A percentile compares a stretch with the other conserved stretches of the same genome.
Conservation (phyloP, 2,329 filamentous ascomycete species). For the Hirsutella minnesotensis region DNA sequence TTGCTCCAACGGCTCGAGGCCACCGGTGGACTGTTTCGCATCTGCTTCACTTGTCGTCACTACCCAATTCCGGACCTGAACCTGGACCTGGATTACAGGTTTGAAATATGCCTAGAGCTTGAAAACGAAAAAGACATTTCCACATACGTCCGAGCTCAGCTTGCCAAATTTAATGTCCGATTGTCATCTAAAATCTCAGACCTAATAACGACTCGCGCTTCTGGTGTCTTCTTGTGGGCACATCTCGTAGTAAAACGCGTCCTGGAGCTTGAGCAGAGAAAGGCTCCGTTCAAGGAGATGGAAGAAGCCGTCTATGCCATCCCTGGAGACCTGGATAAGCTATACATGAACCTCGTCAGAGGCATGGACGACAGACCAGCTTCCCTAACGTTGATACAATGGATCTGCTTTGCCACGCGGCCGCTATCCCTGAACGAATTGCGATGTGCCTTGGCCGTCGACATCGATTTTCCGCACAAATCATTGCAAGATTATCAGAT, state of each 20-base stretch:
- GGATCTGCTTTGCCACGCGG: slow-evolving; percentile 17
- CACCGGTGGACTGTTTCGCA: slow-evolving; percentile 6
- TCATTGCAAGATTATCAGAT: slow-evolving; percentile 10
- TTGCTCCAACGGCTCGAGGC: background rate
- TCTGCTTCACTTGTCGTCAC: slow-evolving; percentile 21
- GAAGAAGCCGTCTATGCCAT: slow-evolving; percentile 8
- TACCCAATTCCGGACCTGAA: slow-evolving; percentile 15
- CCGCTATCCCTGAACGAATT: slow-evolving; percentile 15
- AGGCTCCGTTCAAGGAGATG: slow-evolving; percentile 8
- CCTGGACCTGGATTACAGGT: slow-evolving; percentile 3
- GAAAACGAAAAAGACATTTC: slow-evolving; percentile 19
- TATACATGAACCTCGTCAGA: slow-evolving; percentile 14
- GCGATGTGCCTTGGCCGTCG: slow-evolving; percentile 18
- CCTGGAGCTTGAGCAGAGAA: slow-evolving; percentile 6
- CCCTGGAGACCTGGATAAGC: slow-evolving; percentile 11
- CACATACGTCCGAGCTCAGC: slow-evolving; percentile 12
- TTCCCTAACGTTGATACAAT: slow-evolving; percentile 17
- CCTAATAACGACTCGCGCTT: slow-evolving; percentile 13
- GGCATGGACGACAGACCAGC: slow-evolving; percentile 5
- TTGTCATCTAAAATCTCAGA: slow-evolving; percentile 1
- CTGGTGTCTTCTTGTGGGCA: slow-evolving; percentile 25
- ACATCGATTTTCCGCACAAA: slow-evolving; percentile 7
- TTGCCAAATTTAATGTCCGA: slow-evolving; percentile 5
- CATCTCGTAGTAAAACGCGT: slow-evolving; percentile 14
- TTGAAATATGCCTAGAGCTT: slow-evolving; percentile 16